These are phyloP conservation scores for Pisolithus microcarpus DNA, from an alignment of 768 basidiomycete species.

Conservation along the genomic window DNA sequence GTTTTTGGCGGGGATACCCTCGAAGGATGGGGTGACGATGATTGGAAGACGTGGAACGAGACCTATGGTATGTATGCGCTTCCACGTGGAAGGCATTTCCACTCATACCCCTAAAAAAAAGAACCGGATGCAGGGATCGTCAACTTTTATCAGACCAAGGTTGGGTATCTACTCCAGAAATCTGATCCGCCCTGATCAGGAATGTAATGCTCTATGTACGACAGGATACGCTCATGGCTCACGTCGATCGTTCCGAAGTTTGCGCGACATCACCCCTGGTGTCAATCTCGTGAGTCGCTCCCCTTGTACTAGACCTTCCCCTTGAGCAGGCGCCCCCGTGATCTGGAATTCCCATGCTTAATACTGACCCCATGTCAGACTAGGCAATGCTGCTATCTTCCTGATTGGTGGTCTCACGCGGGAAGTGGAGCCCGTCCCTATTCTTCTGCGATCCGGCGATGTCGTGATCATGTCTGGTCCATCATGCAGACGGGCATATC, in stretches of 20 bases:
- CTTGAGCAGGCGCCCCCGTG: not conserved
- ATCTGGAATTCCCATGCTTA: not conserved
- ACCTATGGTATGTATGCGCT: constrained; percentile 59
- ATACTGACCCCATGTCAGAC: constrained; percentile 34
- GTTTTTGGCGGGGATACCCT: constrained; percentile 39
- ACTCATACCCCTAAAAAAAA: constrained; percentile 23
- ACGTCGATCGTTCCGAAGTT: constrained; percentile 95
- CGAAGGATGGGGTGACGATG: constrained; percentile 43
- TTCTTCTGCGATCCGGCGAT: constrained; percentile 88
- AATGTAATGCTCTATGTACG: not conserved
- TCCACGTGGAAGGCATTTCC: not conserved
- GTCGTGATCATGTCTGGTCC: constrained; percentile 90
- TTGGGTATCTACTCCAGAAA: constrained; percentile 10
- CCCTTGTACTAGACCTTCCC: not conserved
- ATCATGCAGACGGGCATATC: constrained; percentile 78
- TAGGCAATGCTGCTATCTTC: constrained; percentile 86
- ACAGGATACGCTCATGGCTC: constrained; percentile 89
- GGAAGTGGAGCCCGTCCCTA: constrained; percentile 66
- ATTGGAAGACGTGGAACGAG: constrained; percentile 70
- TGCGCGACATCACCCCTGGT: constrained; percentile 90
- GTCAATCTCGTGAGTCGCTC: constrained; percentile 72
- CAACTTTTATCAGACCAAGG: constrained; percentile 87
- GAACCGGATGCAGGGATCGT: constrained; percentile 96
- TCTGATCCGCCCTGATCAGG: too few relatives aligned
- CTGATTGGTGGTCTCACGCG: constrained; percentile 82